Evolutionary conservation across 805 yeast species (phyloP), one percentile per base, ranked within the genome.

Genomic region (Wickerhamomyces bisporus): DNA sequence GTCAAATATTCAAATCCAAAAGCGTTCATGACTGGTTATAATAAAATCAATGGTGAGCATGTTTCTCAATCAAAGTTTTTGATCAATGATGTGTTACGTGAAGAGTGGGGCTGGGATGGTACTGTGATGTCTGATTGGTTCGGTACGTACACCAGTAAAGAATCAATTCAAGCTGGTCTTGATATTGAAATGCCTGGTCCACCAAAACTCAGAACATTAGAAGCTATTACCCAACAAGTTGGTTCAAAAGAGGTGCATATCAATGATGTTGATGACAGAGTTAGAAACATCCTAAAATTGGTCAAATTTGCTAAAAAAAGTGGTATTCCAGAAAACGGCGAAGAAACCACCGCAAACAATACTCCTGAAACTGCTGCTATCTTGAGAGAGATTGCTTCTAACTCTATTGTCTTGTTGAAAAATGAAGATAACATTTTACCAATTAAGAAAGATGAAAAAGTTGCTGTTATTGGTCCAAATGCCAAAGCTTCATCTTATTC

Each of bases 141-240:
- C 44, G 85, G 84, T n/a, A 65, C 68, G 13, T 76, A 71, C 50
- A 64, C 78, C 12, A 61, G 62, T 24, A 61, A 58, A 25, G 69
- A 62, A 29, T 52, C 79, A 7, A 53, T 77, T 27, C 65, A 68
- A 21, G 74, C 75, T 17, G 83, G 83, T 3, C 60, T 78, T 39
- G 79, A 76, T 52, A 55, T 79, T 46, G 84, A 79, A 52, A 75
- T 76, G 80, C 85, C 85, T 0, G 84, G 84, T 16, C 71, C 76
- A 10, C 57, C 77, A 3, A 57, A 69, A 32, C 68, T 79, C 60
- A 60, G 69, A 45, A 56, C 55, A 1, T 52, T 57, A 21, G 57
- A 65, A 11, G 57, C 71, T n/a, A 43, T 61, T 7, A 72, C 36
- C 12, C 52, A 44, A 67, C 49, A 63, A 62, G 13, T 63, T 66